These are phyloP conservation scores for Fusarium pseudoanthophilum DNA, from an alignment of 2,329 filamentous ascomycete genomes.

Conservation along the genomic window DNA sequence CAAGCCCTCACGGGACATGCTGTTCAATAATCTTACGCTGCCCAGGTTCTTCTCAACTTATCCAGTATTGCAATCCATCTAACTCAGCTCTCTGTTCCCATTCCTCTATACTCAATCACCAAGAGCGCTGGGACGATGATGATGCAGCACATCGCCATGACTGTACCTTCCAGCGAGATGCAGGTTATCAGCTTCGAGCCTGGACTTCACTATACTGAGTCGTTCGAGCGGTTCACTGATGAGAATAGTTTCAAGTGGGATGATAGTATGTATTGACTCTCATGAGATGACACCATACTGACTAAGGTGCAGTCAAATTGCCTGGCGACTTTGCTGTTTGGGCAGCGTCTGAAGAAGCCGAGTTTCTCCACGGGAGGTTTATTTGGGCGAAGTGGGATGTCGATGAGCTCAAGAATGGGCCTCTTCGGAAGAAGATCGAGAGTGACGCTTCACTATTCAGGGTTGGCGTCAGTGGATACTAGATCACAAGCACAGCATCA, in stretches of 20 bases:
- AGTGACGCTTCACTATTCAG: neutral
- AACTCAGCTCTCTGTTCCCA: neutral
- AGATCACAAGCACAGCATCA: too few relatives aligned
- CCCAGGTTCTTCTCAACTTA: neutral
- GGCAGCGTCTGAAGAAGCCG: constrained; percentile 14
- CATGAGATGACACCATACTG: accelerated
- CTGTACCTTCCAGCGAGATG: constrained; percentile 41
- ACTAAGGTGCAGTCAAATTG: neutral
- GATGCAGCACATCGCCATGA: constrained; percentile 54
- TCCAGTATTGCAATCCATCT: neutral
- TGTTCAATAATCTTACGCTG: accelerated
- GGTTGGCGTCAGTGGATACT: neutral
- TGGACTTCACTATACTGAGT: constrained; percentile 3
- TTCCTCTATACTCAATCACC: constrained; percentile 49
- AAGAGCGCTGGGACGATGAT: constrained; percentile 52
- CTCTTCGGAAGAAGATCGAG: neutral
- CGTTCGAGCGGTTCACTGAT: neutral
- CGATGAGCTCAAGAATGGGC: neutral
- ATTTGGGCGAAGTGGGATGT: constrained; percentile 21
- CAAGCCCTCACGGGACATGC: accelerated
- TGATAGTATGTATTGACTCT: neutral
- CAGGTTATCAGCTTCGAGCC: constrained; percentile 43
- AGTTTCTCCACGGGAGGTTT: constrained; percentile 16
- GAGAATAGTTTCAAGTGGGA: constrained; percentile 12
- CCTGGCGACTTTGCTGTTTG: constrained; percentile 17